Base-by-base conservation (phyloP, 148 eudicot species). In the Rhododendron griersonianum region DNA sequence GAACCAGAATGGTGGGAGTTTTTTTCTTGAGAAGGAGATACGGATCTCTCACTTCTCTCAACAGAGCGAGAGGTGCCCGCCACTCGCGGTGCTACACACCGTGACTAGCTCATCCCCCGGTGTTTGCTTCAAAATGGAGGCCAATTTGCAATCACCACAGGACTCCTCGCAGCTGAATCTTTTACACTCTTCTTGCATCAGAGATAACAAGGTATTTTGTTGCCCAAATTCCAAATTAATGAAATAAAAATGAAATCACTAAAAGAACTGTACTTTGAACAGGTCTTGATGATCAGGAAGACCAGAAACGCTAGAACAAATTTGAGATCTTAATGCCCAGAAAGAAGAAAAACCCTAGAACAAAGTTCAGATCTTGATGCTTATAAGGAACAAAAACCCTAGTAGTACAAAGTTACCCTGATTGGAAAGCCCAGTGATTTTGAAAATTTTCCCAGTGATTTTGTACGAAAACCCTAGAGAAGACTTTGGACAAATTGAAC, bases 41-140 rank as follows among this genome's bases (percentile, higher is more conserved):
- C 91, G 94, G 88, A 92, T 98, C 37, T 91, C 89, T 50, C 92
- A 93, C 73, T 93, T 81, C 28, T 94, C 99, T 9, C 89, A 89
- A 73, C 88, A 91, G 8, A 96, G 99, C 87, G 99, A 98, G 88
- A 91, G 99, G 86, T 98, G 99, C 86, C 91, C 96, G 47, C 99
- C 99, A 50, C 91, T 98, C 37, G 98, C 99, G 7, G 98, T 98
- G 84, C 93, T 98, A 50, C 94, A 93, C 81, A 95, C 94, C 3
- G 89, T 93, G 28, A 84, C 91, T 59, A 21, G n/a, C 33, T 76
- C 90, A 5, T 81, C 91, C 9, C 75, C 91, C 81, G 98, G 95
- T 41, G 41, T 91, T 88, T 90, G 92, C 93, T 91, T 95, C 92
- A 98, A 94, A 93, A 85, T 98, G 94, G 98, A 95, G 89, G 90